phyloP scores from a whole-genome alignment of 2,329 filamentous ascomycete genomes.

The Rutstroemia sp. region DNA sequence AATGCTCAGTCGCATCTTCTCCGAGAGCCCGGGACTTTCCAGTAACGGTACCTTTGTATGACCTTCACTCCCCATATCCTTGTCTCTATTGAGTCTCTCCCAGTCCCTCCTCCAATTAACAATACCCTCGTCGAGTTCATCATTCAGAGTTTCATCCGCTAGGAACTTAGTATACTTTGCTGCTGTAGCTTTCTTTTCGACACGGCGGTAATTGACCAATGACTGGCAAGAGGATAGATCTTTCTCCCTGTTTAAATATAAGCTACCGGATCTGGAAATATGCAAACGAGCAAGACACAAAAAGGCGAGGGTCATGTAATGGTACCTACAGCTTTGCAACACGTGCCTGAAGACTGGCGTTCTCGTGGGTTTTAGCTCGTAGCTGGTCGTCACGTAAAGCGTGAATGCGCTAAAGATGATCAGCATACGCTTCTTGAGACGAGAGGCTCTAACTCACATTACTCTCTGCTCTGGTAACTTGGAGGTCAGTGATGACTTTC shows the following conservation, averaged over 20 bases:
- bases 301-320: slow-evolving; percentile 18
- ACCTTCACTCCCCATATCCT: slow-evolving; percentile 20
- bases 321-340: slow-evolving; percentile 46
- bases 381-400: slow-evolving; percentile 50
- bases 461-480: slow-evolving; percentile 51
- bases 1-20: not conserved
- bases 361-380: slow-evolving; percentile 49
- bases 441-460: slow-evolving; percentile 36
- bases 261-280: not conserved
- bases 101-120: slow-evolving; percentile 56
- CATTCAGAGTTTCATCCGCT: slow-evolving; percentile 40
- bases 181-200: slow-evolving; percentile 56
- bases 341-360: slow-evolving; percentile 52
- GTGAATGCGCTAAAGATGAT: slow-evolving; percentile 47
- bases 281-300: not conserved
- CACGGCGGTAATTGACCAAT: slow-evolving; percentile 53
- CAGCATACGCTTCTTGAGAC: slow-evolving; percentile 4
- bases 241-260: slow-evolving; percentile 38
- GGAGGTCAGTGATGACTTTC: slow-evolving; percentile 42
- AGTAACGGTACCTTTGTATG: not conserved
- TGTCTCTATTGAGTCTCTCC: slow-evolving; percentile 39
- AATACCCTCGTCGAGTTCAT: slow-evolving; percentile 52
- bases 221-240: slow-evolving; percentile 50
- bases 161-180: slow-evolving; percentile 44
- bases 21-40: not conserved